Evolutionary conservation across 495 filamentous ascomycete species (phyloP).

Genomic region (Penicillium mononematosum): DNA sequence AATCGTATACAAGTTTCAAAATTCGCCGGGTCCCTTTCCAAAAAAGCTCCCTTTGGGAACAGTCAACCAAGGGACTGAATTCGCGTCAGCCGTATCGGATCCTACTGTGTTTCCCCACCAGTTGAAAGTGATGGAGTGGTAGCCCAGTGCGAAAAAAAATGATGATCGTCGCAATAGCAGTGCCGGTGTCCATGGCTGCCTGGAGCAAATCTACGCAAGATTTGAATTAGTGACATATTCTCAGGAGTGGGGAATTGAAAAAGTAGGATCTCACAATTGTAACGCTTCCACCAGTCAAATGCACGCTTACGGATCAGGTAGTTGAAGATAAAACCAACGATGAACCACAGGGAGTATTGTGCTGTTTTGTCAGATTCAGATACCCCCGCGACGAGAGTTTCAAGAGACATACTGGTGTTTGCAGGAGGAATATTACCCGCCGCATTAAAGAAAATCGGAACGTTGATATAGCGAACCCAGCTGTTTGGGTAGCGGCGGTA

Average conservation of each 20-base stretch:
- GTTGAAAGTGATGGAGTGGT: constrained; percentile 25
- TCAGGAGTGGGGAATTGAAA: neutral
- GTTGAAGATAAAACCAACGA: constrained; percentile 62
- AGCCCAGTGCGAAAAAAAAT: constrained; percentile 56
- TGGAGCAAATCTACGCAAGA: constrained; percentile 51
- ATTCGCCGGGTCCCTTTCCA: constrained; percentile 27
- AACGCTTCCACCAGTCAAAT: constrained; percentile 65
- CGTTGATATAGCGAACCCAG: constrained; percentile 40
- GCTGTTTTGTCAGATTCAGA: constrained; percentile 16
- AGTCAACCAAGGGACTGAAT: constrained; percentile 26
- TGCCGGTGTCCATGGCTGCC: constrained; percentile 61
- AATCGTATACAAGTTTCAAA: constrained; percentile 4
- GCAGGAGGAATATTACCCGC: constrained; percentile 44
- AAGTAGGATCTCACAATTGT: constrained; percentile 49
- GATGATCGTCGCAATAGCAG: constrained; percentile 57
- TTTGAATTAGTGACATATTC: neutral
- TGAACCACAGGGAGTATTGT: constrained; percentile 50
- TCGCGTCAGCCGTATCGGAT: constrained; percentile 26
- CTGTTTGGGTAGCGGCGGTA: constrained; percentile 41
- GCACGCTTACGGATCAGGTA: constrained; percentile 54
- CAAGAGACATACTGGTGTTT: constrained; percentile 25
- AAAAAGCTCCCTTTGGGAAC: constrained; percentile 30
- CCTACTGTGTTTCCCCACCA: constrained; percentile 35
- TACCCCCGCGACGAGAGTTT: neutral
- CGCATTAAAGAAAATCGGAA: constrained; percentile 45